phyloP scores from a whole-genome alignment of 2,329 filamentous ascomycete genomes.

The Thielaviopsis musarum region DNA sequence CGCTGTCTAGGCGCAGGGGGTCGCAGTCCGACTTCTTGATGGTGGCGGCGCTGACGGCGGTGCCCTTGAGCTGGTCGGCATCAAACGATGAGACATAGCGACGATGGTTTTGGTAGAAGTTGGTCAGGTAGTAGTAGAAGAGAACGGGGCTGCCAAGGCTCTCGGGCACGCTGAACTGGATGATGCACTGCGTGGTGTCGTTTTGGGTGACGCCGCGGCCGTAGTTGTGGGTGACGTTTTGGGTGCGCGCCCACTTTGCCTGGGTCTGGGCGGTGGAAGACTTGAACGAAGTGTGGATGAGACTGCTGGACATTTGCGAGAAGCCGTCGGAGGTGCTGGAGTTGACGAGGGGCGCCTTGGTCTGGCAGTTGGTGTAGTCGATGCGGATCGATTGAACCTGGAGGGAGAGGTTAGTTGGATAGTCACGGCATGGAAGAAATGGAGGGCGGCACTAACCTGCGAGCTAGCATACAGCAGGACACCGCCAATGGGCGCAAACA shows the following conservation, averaged over 20 bases:
- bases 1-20: conserved; percentile 43
- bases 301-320: conserved; percentile 34
- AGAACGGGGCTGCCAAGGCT: conserved; percentile 66
- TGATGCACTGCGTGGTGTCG: conserved; percentile 42
- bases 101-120: conserved; percentile 98
- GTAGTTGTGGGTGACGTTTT: conserved; percentile 24
- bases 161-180: conserved; percentile 67
- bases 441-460: conserved; percentile 34
- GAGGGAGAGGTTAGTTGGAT: background rate
- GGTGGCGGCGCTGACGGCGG: conserved; percentile 37
- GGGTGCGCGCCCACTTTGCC: conserved; percentile 25
- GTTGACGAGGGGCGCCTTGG: conserved; percentile 30
- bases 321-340: conserved; percentile 21
- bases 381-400: conserved; percentile 82
- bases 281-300: conserved; percentile 58
- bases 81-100: conserved; percentile 88
- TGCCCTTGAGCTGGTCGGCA: conserved; percentile 61
- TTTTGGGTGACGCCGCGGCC: conserved; percentile 19
- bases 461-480: conserved; percentile 73
- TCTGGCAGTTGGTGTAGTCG: conserved; percentile 70
- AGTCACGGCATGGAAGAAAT: background rate
- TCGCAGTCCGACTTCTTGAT: conserved; percentile 58
- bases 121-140: conserved; percentile 88
- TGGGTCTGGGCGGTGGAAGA: conserved; percentile 23
- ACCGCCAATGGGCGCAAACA: conserved; percentile 87